Evolutionary conservation across 1,284 basidiomycete species (phyloP), one percentile per base, ranked within the genome.

Genomic region (Ceratobasidium sp.): DNA sequence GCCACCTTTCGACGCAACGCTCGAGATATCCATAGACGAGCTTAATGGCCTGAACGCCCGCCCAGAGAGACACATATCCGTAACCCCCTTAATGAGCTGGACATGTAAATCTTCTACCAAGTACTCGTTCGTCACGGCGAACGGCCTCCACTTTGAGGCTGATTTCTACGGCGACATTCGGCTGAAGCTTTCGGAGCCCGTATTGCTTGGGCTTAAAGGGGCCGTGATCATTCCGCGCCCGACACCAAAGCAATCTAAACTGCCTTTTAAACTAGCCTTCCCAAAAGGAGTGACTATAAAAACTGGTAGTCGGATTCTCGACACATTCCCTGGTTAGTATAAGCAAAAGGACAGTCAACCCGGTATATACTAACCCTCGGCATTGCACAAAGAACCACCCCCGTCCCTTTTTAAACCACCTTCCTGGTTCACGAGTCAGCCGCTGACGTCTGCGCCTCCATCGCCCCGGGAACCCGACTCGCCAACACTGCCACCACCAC

Each of bases 301-400:
- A 17, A 22, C 32, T 17, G 35, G 38, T 13, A 50, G 29, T 6
- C 62, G 27, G 25, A 38, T 45, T n/a, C 29, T 52, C 40, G 50
- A 65, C 43, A 65, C 62, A n/a, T 65, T 65, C 34, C 62, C 49
- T 43, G 50, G 62, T 45, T 17, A 53, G 62, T 40, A n/a, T 20
- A 12, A 17, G 17, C 29, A 53, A 6, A 34, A 12, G 29, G 29
- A 4, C 2, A 5, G n/a, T 35, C 35, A 35, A 31, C 17, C 20
- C 12, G 17, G 22, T 10, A 27, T 35, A 17, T 50, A 52, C 35
- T 40, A 5, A 64, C 12, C 35, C 10, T n/a, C n/a, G 6, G 3
- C 13, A n/a, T 25, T 31, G 1, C 43, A 42, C 42, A n/a, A 20
- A 52, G 62, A 65, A 8, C 34, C 35, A 10, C 34, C 34, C 31